These are phyloP conservation scores for Brassica napus DNA, from an alignment of 345 rosid species.

Conservation along the genomic window DNA sequence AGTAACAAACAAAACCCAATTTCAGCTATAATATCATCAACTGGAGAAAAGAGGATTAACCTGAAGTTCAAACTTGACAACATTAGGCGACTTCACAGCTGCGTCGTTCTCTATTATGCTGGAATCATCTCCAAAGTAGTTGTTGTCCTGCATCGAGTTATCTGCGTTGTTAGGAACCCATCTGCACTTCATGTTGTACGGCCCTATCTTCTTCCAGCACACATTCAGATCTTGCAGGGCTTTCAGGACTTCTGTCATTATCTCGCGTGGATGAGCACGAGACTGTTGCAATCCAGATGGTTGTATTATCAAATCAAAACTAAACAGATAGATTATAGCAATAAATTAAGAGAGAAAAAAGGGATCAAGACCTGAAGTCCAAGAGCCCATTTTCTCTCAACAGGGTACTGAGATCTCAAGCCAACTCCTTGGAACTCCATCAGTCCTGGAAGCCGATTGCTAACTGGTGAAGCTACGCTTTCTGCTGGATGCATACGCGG, in stretches of 20 bases:
- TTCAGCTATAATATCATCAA: slow-evolving; percentile 4
- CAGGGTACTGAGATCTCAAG: slow-evolving; percentile 57
- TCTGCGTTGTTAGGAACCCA: slow-evolving; percentile 64
- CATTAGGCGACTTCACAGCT: slow-evolving; percentile 49
- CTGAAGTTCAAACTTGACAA: slow-evolving; percentile 63
- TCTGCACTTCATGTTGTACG: slow-evolving; percentile 93
- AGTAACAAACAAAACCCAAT: not conserved
- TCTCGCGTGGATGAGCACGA: slow-evolving; percentile 83
- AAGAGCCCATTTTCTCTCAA: slow-evolving; percentile 88
- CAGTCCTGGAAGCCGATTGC: slow-evolving; percentile 59
- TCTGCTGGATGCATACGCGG: slow-evolving; percentile 66
- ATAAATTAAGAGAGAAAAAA: not conserved
- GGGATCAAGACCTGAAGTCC: slow-evolving; percentile 77
- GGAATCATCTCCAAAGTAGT: slow-evolving; percentile 75
- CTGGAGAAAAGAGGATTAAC: slow-evolving; percentile 15
- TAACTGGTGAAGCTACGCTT: slow-evolving; percentile 54
- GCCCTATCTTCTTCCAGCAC: slow-evolving; percentile 94
- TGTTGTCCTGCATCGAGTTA: slow-evolving; percentile 51
- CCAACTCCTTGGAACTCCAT: slow-evolving; percentile 77
- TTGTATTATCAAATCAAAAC: not conserved
- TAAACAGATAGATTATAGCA: not conserved
- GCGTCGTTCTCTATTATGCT: slow-evolving; percentile 57
- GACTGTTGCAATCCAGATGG: slow-evolving; percentile 49
- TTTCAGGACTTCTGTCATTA: slow-evolving; percentile 83
- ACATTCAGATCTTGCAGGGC: slow-evolving; percentile 86